phyloP scores from a whole-genome alignment of 306 rosid genomes.

The Arachis hypogaea region DNA sequence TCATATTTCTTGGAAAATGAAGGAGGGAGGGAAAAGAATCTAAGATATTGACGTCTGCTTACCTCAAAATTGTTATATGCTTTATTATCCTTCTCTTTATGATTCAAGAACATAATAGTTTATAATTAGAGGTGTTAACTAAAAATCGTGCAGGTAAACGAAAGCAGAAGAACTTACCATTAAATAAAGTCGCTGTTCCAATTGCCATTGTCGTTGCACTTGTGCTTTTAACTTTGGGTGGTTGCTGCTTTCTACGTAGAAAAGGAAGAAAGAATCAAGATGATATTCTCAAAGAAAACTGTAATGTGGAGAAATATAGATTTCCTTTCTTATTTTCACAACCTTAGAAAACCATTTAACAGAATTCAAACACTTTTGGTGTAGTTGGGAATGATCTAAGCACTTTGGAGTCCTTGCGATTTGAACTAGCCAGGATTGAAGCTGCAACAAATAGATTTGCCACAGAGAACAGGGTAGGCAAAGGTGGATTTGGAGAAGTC shows the following conservation, averaged over 20 bases:
- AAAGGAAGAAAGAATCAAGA: constrained; percentile 36
- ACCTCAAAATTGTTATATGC: neutral
- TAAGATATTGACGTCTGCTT: neutral
- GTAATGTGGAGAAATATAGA: constrained; percentile 21
- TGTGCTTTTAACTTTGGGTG: constrained; percentile 36
- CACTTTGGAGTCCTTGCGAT: constrained; percentile 51
- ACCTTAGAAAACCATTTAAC: constrained; percentile 8
- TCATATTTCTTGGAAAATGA: neutral
- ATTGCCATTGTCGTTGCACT: constrained; percentile 14
- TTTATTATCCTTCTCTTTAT: constrained; percentile 21
- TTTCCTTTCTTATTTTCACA: neutral
- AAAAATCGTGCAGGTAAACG: constrained; percentile 46
- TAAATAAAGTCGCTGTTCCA: constrained; percentile 28
- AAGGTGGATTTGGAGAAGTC: constrained; percentile 70
- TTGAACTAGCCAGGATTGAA: constrained; percentile 46
- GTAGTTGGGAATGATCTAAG: constrained; percentile 41
- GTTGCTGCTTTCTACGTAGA: constrained; percentile 28
- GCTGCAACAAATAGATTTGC: constrained; percentile 62
- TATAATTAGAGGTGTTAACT: constrained; percentile 2
- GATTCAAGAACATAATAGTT: constrained; percentile 22
- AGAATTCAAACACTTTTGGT: constrained; percentile 25
- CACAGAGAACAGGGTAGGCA: constrained; percentile 50
- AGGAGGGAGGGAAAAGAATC: constrained; percentile 4
- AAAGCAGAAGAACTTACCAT: constrained; percentile 23
- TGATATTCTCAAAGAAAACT: constrained; percentile 52